phyloP scores from a whole-genome alignment of 768 basidiomycete species.

The Kwoniella shandongensis region DNA sequence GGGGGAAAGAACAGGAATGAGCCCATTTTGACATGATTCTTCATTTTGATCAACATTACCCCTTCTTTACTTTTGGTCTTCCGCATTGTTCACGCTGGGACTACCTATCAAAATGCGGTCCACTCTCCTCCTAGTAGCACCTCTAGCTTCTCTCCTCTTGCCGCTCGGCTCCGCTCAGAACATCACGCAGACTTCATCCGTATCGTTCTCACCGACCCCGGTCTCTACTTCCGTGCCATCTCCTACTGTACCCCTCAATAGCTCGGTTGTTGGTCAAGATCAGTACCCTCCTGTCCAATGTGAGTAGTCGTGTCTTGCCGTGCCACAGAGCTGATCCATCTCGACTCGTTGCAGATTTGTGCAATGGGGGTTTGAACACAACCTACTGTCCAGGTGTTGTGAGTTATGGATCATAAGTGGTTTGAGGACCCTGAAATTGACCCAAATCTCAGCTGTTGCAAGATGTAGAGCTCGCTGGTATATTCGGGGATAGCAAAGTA shows the following conservation, averaged over 20 bases:
- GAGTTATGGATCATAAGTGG: slow-evolving; percentile 14
- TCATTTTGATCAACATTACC: too few species aligned
- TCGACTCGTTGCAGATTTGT: slow-evolving; percentile 28
- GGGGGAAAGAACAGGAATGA: too few species aligned
- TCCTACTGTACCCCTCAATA: slow-evolving; percentile 61
- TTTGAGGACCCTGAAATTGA: too few species aligned
- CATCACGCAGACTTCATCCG: slow-evolving; percentile 22
- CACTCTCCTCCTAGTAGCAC: too few species aligned
- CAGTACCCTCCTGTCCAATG: slow-evolving; percentile 45
- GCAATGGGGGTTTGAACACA: slow-evolving; percentile 41
- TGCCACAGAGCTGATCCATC: not conserved
- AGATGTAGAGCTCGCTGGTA: slow-evolving; percentile 24
- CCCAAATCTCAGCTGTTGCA: slow-evolving; percentile 20
- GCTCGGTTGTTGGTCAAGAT: slow-evolving; percentile 45
- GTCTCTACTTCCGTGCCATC: slow-evolving; percentile 67
- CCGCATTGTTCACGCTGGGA: too few species aligned
- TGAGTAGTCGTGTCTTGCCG: slow-evolving; percentile 17
- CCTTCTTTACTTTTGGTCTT: too few species aligned
- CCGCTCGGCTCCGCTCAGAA: slow-evolving; percentile 16
- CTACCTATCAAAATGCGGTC: too few species aligned
- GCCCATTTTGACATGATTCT: too few species aligned
- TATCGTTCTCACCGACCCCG: slow-evolving; percentile 42
- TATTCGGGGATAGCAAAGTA: slow-evolving; percentile 25
- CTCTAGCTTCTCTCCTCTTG: not conserved
- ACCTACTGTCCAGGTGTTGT: slow-evolving; percentile 48